Evolutionary conservation across 2,329 filamentous ascomycete species (phyloP).

Genomic region (Ascosphaera acerosa): DNA sequence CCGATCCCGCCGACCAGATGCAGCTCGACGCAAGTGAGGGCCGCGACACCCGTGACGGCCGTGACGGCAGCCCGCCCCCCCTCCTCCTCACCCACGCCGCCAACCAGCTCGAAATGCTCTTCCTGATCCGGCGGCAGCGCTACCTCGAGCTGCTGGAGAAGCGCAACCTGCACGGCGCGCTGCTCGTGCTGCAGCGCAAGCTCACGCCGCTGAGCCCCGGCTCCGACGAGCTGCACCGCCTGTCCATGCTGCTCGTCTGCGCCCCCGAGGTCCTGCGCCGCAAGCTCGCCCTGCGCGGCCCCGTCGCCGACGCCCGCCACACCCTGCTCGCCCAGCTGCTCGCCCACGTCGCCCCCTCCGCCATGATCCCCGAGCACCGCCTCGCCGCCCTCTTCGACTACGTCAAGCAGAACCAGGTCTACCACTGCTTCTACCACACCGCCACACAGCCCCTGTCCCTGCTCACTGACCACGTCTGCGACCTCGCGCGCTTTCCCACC

Average conservation of each 20-base stretch:
- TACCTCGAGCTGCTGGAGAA: conserved; percentile 73
- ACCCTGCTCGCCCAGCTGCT: conserved; percentile 54
- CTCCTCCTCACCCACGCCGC: conserved; percentile 52
- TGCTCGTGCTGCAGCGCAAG: conserved; percentile 67
- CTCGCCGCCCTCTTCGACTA: conserved; percentile 58
- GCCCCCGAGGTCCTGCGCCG: conserved; percentile 48
- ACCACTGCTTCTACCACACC: conserved; percentile 72
- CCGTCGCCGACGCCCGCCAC: conserved; percentile 46
- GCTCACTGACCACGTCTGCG: conserved; percentile 71
- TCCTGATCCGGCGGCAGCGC: conserved; percentile 78
- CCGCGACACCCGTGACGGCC: conserved; percentile 7
- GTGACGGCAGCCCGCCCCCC: conserved; percentile 2
- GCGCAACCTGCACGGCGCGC: conserved; percentile 43
- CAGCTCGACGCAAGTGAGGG: conserved; percentile 18
- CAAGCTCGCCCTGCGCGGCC: conserved; percentile 68
- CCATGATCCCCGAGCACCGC: conserved; percentile 88
- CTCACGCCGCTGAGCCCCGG: conserved; percentile 68
- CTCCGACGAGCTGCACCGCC: conserved; percentile 46
- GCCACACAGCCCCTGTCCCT: conserved; percentile 53
- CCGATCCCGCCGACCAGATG: conserved; percentile 17
- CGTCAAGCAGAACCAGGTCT: conserved; percentile 62
- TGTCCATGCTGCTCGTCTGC: too few species aligned
- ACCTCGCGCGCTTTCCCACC: conserved; percentile 53
- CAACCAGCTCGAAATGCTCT: conserved; percentile 56
- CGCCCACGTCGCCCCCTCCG: conserved; percentile 81